Evolutionary conservation across 768 basidiomycete species (phyloP).

Genomic region (Russula earlei): DNA sequence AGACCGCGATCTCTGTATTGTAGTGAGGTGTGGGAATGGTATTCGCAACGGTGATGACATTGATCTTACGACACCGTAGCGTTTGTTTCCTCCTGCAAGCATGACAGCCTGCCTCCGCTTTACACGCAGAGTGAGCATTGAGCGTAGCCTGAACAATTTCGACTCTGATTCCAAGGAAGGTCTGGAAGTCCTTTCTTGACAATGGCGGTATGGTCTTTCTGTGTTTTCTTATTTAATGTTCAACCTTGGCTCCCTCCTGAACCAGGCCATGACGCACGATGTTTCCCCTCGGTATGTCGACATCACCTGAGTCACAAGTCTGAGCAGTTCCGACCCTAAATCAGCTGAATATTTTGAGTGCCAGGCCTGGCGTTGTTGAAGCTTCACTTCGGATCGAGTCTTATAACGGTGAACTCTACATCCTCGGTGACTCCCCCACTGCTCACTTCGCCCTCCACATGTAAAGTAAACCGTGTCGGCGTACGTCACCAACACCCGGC

Average conservation of each 20-base stretch:
- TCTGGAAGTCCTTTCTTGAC: conserved; percentile 74
- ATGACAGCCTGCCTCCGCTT: conserved; percentile 70
- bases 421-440: background rate
- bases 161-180: conserved; percentile 33
- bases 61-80: too few species aligned
- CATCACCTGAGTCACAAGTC: background rate
- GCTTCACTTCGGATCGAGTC: conserved; percentile 64
- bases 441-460: background rate
- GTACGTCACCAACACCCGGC: conserved; percentile 33
- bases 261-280: conserved; percentile 68
- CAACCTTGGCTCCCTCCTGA: conserved; percentile 4
- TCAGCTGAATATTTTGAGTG: conserved; percentile 55
- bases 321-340: background rate
- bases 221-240: background rate
- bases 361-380: conserved; percentile 62
- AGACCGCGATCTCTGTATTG: conserved; percentile 14
- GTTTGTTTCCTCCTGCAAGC: background rate
- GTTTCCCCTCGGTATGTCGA: conserved; percentile 62
- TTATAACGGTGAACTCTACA: conserved; percentile 49
- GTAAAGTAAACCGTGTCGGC: conserved; percentile 70
- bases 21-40: conserved; percentile 15
- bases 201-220: conserved; percentile 45
- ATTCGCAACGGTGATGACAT: conserved; percentile 2
- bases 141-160: background rate
- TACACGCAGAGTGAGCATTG: conserved; percentile 43